phyloP scores from a whole-genome alignment of 129 eudicot genomes.

The Tagetes erecta region DNA sequence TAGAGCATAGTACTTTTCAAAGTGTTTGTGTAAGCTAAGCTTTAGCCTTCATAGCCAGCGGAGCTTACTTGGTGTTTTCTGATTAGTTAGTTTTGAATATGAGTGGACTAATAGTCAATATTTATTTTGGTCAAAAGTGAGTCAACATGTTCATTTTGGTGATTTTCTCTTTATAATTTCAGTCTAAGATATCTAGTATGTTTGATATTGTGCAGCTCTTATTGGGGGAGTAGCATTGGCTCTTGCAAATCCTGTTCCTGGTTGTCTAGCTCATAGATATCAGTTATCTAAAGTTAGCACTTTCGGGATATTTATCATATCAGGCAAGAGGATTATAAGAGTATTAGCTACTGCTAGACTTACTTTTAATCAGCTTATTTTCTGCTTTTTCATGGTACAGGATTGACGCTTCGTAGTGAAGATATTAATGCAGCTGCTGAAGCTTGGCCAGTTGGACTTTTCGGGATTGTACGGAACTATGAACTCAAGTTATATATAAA shows the following conservation, averaged over 20 bases:
- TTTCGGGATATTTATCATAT: conserved; percentile 71
- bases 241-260: conserved; percentile 68
- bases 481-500: conserved; percentile 31
- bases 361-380: conserved; percentile 1
- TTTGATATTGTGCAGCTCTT: conserved; percentile 63
- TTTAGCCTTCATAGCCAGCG: too few relatives aligned
- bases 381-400: conserved; percentile 37
- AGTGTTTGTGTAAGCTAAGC: too few relatives aligned
- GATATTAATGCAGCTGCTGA: conserved; percentile 78
- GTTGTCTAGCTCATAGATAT: conserved; percentile 73
- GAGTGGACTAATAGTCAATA: too few relatives aligned
- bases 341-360: conserved; percentile 4
- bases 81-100: too few relatives aligned
- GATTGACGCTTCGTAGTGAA: conserved; percentile 74
- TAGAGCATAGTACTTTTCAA: too few relatives aligned
- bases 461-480: conserved; percentile 60
- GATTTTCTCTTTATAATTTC: background rate
- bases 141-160: too few relatives aligned
- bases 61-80: too few relatives aligned
- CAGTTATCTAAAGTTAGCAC: conserved; percentile 70
- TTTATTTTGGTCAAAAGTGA: too few relatives aligned
- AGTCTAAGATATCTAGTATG: background rate
- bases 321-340: conserved; percentile 50
- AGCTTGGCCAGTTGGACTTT: conserved; percentile 94
- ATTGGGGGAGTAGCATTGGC: conserved; percentile 70